A percentile compares a stretch with the other conserved stretches of the same genome.
phyloP scores from a whole-genome alignment of 2,329 filamentous ascomycete genomes.

The Cladorrhinum sp. region DNA sequence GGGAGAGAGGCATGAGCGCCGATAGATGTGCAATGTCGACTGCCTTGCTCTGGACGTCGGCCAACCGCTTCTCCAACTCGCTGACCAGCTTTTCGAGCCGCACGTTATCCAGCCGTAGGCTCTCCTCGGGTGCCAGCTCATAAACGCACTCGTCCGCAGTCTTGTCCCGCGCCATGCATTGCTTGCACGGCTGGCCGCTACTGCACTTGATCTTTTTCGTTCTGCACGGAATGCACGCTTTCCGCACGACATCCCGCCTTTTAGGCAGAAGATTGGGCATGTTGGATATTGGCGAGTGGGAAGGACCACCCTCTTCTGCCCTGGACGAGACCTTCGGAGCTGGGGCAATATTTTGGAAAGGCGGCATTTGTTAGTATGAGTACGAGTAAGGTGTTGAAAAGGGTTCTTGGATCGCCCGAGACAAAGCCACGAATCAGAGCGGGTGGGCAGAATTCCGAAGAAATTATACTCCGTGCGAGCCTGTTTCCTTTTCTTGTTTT shows the following conservation, averaged over 20 bases:
- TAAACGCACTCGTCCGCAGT: background rate
- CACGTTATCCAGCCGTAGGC: background rate
- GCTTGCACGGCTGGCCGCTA: background rate
- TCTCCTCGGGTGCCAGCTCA: background rate
- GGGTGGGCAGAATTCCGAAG: too few species aligned
- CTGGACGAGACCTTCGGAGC: background rate
- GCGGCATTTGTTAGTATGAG: background rate
- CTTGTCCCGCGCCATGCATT: background rate
- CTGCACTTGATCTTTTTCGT: slow-evolving; percentile 6
- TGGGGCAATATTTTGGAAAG: background rate
- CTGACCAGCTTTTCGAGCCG: background rate
- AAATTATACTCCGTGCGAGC: too few species aligned
- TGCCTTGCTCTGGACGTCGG: background rate
- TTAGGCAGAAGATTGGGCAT: background rate
- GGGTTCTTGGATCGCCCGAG: too few species aligned
- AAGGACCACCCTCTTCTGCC: background rate
- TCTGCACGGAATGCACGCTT: slow-evolving; percentile 1
- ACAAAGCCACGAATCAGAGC: too few species aligned
- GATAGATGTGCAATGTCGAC: background rate
- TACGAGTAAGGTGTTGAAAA: too few species aligned
- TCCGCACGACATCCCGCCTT: background rate
- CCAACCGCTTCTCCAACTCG: background rate
- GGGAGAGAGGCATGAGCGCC: background rate
- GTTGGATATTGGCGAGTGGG: background rate
- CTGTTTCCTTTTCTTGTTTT: too few species aligned